phyloP scores from a whole-genome alignment of 2,329 filamentous ascomycete genomes.

The Diaporthe eres region DNA sequence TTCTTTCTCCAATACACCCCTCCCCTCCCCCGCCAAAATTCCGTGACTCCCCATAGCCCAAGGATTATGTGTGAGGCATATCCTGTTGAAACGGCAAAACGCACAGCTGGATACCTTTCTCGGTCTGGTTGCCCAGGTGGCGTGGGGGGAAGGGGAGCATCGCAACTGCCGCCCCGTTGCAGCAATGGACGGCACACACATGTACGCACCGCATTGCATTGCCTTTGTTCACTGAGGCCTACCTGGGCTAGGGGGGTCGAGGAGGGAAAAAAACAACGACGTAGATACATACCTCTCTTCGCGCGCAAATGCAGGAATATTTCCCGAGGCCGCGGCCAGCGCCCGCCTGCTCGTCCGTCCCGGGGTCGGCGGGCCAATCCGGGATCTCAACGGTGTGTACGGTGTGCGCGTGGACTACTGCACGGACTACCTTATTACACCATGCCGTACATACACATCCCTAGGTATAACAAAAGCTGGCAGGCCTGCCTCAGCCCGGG shows the following conservation, averaged over 20 bases:
- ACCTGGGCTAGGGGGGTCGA: too few species aligned
- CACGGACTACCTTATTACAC: background rate
- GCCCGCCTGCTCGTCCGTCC: background rate
- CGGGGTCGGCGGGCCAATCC: background rate
- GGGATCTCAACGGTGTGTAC: background rate
- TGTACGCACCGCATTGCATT: slow-evolving; percentile 14
- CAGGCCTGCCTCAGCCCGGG: background rate
- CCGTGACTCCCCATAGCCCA: too few species aligned
- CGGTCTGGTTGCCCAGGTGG: too few species aligned
- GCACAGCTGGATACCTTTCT: background rate
- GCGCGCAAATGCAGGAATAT: background rate
- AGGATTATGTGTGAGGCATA: background rate
- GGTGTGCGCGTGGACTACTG: background rate
- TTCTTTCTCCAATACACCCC: background rate
- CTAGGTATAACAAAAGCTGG: background rate
- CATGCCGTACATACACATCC: too few species aligned
- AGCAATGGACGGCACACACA: slow-evolving; percentile 11
- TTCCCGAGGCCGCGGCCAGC: slow-evolving; percentile 8
- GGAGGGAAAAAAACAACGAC: too few species aligned
- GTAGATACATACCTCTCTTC: too few species aligned
- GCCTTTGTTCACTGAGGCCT: background rate
- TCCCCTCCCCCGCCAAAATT: background rate
- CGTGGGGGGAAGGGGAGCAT: background rate
- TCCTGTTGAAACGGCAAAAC: background rate
- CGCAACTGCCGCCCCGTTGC: slow-evolving; percentile 22